Evolutionary conservation across 2,329 filamentous ascomycete genomes (phyloP).

Genomic region (Neonectria coccinea): DNA sequence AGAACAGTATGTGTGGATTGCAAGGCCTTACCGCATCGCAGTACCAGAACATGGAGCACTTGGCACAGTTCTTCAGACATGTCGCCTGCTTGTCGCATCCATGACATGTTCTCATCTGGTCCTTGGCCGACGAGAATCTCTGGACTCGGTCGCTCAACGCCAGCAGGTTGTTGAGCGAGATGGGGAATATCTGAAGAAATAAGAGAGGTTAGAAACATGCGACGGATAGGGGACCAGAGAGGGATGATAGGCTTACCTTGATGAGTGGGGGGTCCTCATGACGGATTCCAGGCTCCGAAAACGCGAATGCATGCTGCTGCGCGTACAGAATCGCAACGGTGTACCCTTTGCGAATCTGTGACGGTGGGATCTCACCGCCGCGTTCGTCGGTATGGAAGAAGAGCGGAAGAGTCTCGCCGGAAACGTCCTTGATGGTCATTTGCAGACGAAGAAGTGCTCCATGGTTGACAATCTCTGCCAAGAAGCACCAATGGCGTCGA

Average conservation of each 20-base stretch:
- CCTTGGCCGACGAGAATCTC: neutral
- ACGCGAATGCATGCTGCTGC: neutral
- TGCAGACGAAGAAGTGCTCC: neutral
- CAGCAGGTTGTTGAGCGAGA: conserved; percentile 20
- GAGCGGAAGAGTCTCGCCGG: conserved; percentile 7
- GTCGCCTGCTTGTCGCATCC: conserved; percentile 24
- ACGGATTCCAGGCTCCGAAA: conserved; percentile 5
- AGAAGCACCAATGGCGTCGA: conserved; percentile 30
- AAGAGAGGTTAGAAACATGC: neutral
- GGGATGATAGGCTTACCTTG: conserved; percentile 1
- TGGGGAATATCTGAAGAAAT: conserved; percentile 20
- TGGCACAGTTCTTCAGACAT: conserved; percentile 18
- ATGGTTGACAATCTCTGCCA: conserved; percentile 29
- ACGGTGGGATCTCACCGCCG: conserved; percentile 4
- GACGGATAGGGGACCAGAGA: neutral
- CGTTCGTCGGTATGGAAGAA: conserved; percentile 13
- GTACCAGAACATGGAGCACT: conserved; percentile 34
- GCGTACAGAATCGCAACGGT: conserved; percentile 30
- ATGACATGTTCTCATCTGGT: conserved; percentile 27
- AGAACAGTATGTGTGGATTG: neutral
- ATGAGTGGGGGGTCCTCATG: conserved; percentile 8
- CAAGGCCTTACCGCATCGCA: conserved; percentile 27
- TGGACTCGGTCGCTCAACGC: conserved; percentile 29
- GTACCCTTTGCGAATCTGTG: conserved; percentile 1
- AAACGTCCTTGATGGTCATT: conserved; percentile 26